Base-by-base conservation (phyloP, 2,329 filamentous ascomycete species). In the Dryadomyces quercivorus region DNA sequence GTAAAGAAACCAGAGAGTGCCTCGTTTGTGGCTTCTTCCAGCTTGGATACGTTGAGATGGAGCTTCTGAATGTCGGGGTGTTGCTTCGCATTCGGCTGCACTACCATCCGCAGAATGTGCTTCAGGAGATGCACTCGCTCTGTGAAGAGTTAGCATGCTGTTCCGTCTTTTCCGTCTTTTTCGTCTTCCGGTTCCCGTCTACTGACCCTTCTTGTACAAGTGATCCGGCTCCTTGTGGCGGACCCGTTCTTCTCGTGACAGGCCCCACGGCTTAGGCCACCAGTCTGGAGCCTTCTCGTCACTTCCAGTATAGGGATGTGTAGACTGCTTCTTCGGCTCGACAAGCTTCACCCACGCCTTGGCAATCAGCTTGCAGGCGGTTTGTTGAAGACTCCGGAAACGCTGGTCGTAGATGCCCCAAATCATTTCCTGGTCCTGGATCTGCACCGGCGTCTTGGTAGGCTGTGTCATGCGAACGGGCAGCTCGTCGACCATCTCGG, bases 341-440 rank as follows among this genome's bases (percentile, higher is more conserved):
- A 89, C 80, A 1, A 80, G 75, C 63, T 88, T 88, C 56, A 90
- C 82, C 80, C 85, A 89, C 12, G 80, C 82, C 65, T 89, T 90
- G 38, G 81, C 81, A 52, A 89, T 82, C 26, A 82, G 70, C 66
- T 89, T 89, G 68, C 83, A 85, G 7, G 82, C 78, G 1, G 80
- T 77, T 61, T 90, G 86, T 61, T 89, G 85, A 60, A 85, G 78
- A 56, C 78, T 77, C 58, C 78, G 80, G 63, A 88, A 81, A 1
- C 80, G 71, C 44, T 76, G 72, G 50, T 77, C 72, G 59, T 86
- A 85, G 58, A 84, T 83, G 9, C 71, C 71, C 68, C 75, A 77
- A 1, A 86, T 71, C 1, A 75, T 75, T 2, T 74, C 66, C 1
- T 71, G 64, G 56, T 85, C 75, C 20, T 75, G 73, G 48, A 86